These are phyloP conservation scores for Aureobasidium sp. DNA, from an alignment of 2,329 filamentous ascomycete species.

Conservation along the genomic window DNA sequence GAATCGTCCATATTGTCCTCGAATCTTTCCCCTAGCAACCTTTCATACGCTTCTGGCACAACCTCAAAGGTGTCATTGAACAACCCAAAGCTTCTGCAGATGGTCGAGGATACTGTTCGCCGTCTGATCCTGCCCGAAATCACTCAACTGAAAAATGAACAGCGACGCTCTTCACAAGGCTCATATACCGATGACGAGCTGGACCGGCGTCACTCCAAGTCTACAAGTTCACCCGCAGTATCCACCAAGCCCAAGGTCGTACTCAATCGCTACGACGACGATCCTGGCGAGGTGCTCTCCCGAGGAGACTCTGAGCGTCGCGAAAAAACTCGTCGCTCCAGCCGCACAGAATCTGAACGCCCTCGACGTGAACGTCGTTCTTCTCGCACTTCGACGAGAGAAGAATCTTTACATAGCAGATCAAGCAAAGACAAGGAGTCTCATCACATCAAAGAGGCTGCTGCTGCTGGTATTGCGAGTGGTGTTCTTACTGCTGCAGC, in stretches of 20 bases:
- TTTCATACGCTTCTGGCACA: conserved; percentile 51
- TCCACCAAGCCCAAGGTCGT: conserved; percentile 54
- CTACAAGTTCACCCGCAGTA: conserved; percentile 54
- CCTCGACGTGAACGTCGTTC: conserved; percentile 16
- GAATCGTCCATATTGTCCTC: conserved; percentile 59
- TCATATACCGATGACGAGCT: conserved; percentile 50
- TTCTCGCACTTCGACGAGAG: conserved; percentile 15
- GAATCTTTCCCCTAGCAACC: conserved; percentile 47
- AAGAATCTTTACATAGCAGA: conserved; percentile 31
- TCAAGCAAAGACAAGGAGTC: conserved; percentile 44
- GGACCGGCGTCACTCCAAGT: conserved; percentile 51
- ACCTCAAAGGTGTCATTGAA: conserved; percentile 65
- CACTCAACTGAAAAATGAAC: conserved; percentile 83
- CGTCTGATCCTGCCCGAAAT: conserved; percentile 86
- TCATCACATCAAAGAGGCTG: conserved; percentile 41
- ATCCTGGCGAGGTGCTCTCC: conserved; percentile 52
- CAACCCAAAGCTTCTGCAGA: conserved; percentile 83
- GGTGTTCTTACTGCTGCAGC: conserved; percentile 56
- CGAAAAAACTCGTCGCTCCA: conserved; percentile 49
- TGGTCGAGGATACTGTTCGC: conserved; percentile 88
- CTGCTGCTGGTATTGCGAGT: conserved; percentile 48
- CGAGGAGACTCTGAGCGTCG: conserved; percentile 44
- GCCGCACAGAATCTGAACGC: conserved; percentile 37
- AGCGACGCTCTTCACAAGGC: conserved; percentile 62
- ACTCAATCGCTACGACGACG: conserved; percentile 51